These are phyloP conservation scores for Hypoxylon cercidicola DNA, from an alignment of 495 filamentous ascomycete genomes.

Conservation along the genomic window DNA sequence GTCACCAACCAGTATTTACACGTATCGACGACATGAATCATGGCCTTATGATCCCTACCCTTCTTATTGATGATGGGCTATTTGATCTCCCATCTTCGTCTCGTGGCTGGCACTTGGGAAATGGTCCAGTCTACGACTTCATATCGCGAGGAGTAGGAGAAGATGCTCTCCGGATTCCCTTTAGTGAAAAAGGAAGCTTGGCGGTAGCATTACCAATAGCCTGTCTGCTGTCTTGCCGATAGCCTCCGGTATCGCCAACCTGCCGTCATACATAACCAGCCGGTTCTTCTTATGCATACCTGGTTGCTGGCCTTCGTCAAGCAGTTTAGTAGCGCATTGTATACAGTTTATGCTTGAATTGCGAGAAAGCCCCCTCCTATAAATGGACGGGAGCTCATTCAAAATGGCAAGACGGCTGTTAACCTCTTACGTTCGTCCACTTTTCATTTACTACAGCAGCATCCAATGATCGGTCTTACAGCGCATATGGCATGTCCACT, in stretches of 20 bases:
- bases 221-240: slow-evolving; percentile 5
- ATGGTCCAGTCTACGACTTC: slow-evolving; percentile 9
- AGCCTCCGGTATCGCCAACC: slow-evolving; percentile 37
- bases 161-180: slow-evolving; percentile 3
- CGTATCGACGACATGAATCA: slow-evolving; percentile 42
- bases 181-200: slow-evolving; percentile 6
- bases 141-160: slow-evolving; percentile 1
- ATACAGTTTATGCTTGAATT: slow-evolving; percentile 13
- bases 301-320: slow-evolving; percentile 1
- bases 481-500: slow-evolving; percentile 8
- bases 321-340: slow-evolving; percentile 6
- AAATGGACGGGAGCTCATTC: neutral
- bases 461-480: slow-evolving; percentile 26
- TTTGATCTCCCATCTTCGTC: slow-evolving; percentile 21
- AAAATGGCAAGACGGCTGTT: slow-evolving; percentile 11
- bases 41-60: slow-evolving; percentile 35
- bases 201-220: neutral
- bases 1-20: slow-evolving; percentile 42
- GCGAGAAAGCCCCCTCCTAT: neutral
- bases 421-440: slow-evolving; percentile 18
- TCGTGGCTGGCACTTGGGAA: slow-evolving; percentile 9
- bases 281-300: slow-evolving; percentile 16
- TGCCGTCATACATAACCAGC: slow-evolving; percentile 22
- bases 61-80: slow-evolving; percentile 16
- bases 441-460: slow-evolving; percentile 9